Conservation (phyloP, 2,329 filamentous ascomycete genomes). For the Cephalotrichum gorgonifer region DNA sequence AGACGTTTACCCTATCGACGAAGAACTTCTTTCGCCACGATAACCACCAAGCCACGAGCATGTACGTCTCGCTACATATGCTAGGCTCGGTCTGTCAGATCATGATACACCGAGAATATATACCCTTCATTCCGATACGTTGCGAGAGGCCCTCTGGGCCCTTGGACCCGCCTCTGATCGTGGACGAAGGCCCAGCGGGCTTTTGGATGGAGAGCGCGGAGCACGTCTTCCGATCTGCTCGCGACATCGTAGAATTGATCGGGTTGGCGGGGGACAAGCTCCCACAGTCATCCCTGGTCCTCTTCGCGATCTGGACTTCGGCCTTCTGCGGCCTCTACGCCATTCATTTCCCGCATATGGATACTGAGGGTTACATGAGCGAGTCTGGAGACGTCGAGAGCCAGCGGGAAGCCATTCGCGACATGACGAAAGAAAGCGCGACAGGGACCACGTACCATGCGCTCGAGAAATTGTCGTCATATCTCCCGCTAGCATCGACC, state of each 20-base stretch:
- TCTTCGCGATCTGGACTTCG: conserved; percentile 58
- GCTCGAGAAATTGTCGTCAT: conserved; percentile 37
- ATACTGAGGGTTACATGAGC: conserved; percentile 43
- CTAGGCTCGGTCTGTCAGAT: conserved; percentile 56
- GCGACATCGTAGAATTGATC: conserved; percentile 54
- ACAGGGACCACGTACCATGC: conserved; percentile 38
- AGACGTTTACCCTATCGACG: conserved; percentile 44
- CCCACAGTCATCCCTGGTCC: conserved; percentile 56
- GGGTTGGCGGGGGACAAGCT: conserved; percentile 50
- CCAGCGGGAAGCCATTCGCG: conserved; percentile 6
- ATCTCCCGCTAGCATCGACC: conserved; percentile 45
- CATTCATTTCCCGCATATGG: conserved; percentile 59
- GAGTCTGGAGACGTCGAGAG: conserved; percentile 19
- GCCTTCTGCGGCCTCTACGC: conserved; percentile 58
- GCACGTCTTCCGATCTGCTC: conserved; percentile 51
- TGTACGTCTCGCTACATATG: conserved; percentile 58
- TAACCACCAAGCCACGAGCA: conserved; percentile 49
- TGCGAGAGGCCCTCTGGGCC: conserved; percentile 40
- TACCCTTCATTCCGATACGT: conserved; percentile 20
- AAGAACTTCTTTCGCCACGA: conserved; percentile 58
- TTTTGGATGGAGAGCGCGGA: conserved; percentile 57
- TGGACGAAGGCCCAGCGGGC: conserved; percentile 14
- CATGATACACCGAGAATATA: conserved; percentile 26
- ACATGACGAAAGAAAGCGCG: conserved; percentile 26
- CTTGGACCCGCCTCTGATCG: conserved; percentile 29